Evolutionary conservation across 2,329 filamentous ascomycete genomes (phyloP).

Genomic region (Chrysoporthe deuterocubensis): DNA sequence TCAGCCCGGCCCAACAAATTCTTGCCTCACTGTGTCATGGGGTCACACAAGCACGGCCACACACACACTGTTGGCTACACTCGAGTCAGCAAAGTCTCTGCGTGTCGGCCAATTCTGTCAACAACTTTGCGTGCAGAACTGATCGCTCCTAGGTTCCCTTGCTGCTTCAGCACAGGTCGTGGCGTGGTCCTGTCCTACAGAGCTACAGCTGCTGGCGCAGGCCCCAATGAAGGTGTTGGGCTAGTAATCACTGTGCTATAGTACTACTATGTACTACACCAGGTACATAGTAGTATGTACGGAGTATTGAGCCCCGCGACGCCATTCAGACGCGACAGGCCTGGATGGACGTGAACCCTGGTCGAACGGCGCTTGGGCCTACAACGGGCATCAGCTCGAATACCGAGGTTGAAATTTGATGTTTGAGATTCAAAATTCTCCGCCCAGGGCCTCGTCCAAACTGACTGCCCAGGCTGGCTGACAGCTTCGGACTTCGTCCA

Average conservation of each 20-base stretch:
- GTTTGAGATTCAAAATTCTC: background rate
- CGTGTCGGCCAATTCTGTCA: conserved; percentile 1
- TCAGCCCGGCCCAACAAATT: conserved; percentile 14
- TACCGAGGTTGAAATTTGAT: background rate
- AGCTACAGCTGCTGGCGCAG: background rate
- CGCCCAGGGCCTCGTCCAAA: background rate
- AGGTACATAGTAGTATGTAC: too few species aligned
- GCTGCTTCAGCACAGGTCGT: background rate
- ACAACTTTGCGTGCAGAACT: background rate
- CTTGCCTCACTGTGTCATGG: conserved; percentile 9
- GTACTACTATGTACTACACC: background rate
- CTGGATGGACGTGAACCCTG: conserved; percentile 25
- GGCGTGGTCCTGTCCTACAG: background rate
- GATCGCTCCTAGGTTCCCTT: background rate
- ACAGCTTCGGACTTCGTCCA: background rate
- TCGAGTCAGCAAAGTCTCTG: conserved; percentile 26
- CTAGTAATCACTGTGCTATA: background rate
- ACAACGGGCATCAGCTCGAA: conserved; percentile 11
- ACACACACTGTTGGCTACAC: conserved; percentile 3
- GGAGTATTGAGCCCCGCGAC: conserved; percentile 18
- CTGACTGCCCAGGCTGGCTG: background rate
- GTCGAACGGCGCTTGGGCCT: conserved; percentile 19
- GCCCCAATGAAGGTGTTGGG: background rate
- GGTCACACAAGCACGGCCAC: conserved; percentile 3
- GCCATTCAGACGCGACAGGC: conserved; percentile 22